These are phyloP conservation scores for Gracilaria vermiculophylla DNA, from an alignment of 23 red algal species.

Conservation along the genomic window DNA sequence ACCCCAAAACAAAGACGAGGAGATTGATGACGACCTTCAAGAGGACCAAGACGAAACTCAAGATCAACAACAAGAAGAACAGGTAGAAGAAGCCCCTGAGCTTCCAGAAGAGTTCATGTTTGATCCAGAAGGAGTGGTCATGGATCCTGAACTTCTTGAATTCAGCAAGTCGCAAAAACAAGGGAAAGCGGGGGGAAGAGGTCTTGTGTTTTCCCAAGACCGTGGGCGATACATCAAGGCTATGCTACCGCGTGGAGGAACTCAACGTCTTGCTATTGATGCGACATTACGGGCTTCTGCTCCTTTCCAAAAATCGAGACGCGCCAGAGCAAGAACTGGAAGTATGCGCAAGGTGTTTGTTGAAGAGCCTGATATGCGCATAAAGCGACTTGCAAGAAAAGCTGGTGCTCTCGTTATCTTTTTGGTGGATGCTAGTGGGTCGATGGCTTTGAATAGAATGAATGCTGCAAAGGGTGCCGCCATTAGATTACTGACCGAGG, in stretches of 20 bases:
- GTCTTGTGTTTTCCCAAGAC: conserved; percentile 92
- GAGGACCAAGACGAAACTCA: conserved; percentile 72
- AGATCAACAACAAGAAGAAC: conserved; percentile 77
- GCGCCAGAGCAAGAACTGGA: conserved; percentile 23
- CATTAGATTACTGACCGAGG: conserved; percentile 91
- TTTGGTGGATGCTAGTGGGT: conserved; percentile 93
- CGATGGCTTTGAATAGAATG: conserved; percentile 99
- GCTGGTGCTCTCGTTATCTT: conserved; percentile 94
- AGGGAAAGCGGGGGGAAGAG: conserved; percentile 82
- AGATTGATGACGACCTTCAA: conserved; percentile 63
- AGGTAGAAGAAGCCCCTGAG: conserved; percentile 74
- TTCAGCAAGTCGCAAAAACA: conserved; percentile 80
- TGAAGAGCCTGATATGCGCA: conserved; percentile 84
- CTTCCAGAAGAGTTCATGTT: conserved; percentile 99
- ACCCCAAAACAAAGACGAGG: conserved; percentile 27
- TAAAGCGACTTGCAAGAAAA: conserved; percentile 90
- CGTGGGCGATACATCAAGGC: conserved; percentile 99
- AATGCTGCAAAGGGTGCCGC: conserved; percentile 98
- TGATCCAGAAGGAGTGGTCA: conserved; percentile 92
- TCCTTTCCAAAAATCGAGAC: conserved; percentile 84
- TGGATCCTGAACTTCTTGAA: conserved; percentile 94
- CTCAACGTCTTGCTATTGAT: conserved; percentile 85
- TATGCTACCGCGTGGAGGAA: conserved; percentile 89
- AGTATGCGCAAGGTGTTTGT: conserved; percentile 80
- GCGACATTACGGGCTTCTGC: conserved; percentile 95